phyloP scores from a whole-genome alignment of 2,329 filamentous ascomycete genomes.

The Neodidymelliopsis sp. region DNA sequence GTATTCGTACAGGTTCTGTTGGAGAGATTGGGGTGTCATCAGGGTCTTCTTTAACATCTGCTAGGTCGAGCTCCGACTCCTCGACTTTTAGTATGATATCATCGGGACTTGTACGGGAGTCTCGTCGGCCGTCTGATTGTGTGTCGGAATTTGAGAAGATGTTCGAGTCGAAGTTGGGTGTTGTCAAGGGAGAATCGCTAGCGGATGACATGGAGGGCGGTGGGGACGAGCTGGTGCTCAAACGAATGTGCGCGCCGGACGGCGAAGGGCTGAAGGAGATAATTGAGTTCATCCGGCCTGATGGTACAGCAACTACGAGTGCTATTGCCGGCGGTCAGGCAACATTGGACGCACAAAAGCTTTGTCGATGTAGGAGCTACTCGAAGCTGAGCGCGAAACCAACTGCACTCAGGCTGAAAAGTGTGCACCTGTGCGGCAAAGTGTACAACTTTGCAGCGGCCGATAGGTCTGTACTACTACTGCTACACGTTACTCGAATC shows the following conservation, averaged over 20 bases:
- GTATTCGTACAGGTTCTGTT: slow-evolving; percentile 46
- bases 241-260: slow-evolving; percentile 40
- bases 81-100: slow-evolving; percentile 62
- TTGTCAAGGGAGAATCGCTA: slow-evolving; percentile 50
- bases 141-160: slow-evolving; percentile 34
- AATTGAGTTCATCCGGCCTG: slow-evolving; percentile 47
- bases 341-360: slow-evolving; percentile 35
- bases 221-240: slow-evolving; percentile 52
- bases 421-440: slow-evolving; percentile 10
- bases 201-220: slow-evolving; percentile 51
- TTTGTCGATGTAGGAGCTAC: slow-evolving; percentile 7
- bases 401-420: slow-evolving; percentile 5
- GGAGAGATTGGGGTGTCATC: slow-evolving; percentile 45
- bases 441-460: slow-evolving; percentile 19
- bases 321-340: slow-evolving; percentile 27
- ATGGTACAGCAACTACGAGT: slow-evolving; percentile 21
- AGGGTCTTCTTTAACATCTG: slow-evolving; percentile 47
- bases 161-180: slow-evolving; percentile 45
- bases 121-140: slow-evolving; percentile 35
- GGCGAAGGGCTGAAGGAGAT: slow-evolving; percentile 46
- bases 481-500: neutral
- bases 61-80: slow-evolving; percentile 57
- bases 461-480: neutral
- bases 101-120: slow-evolving; percentile 36
- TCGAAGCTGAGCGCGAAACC: slow-evolving; percentile 2